These are phyloP conservation scores for Dendrostoma leiphaemia DNA, from an alignment of 2,329 filamentous ascomycete genomes.

Conservation along the genomic window DNA sequence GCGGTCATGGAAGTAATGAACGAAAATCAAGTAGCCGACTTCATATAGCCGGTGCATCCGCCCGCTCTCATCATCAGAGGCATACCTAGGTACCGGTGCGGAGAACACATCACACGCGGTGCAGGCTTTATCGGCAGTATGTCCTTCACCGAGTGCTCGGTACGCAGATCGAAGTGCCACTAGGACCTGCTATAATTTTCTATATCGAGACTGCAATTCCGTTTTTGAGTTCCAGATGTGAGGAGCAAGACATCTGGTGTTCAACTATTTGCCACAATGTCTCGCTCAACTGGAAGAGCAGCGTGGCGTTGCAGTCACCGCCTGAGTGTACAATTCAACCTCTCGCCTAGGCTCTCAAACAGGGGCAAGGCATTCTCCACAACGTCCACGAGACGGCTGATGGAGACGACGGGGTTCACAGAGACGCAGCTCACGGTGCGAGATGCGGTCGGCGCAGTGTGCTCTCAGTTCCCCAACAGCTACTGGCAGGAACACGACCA, in stretches of 20 bases:
- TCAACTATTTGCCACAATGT: conserved; percentile 1
- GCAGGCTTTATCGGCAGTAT: too few species aligned
- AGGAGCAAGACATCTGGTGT: not conserved
- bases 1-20: not conserved
- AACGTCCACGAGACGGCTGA: conserved; percentile 43
- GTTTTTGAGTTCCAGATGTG: not conserved
- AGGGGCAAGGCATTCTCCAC: conserved; percentile 37
- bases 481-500: conserved; percentile 79
- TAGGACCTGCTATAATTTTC: too few species aligned
- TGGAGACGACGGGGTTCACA: conserved; percentile 72
- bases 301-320: not conserved
- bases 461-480: conserved; percentile 66
- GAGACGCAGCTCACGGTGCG: conserved; percentile 71
- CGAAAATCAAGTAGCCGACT: not conserved
- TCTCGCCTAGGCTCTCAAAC: not conserved
- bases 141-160: too few species aligned
- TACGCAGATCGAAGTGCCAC: too few species aligned
- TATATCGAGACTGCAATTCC: not conserved
- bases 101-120: not conserved
- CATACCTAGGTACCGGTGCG: not conserved
- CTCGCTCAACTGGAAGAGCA: not conserved
- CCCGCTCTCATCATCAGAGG: not conserved
- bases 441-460: conserved; percentile 67
- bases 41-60: not conserved
- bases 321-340: not conserved